Percentiles rank a stretch among this genome's conserved stretches.
Evolutionary conservation across 176 grass and related monocot genomes (phyloP).

Genomic region (Cenchrus americanus): DNA sequence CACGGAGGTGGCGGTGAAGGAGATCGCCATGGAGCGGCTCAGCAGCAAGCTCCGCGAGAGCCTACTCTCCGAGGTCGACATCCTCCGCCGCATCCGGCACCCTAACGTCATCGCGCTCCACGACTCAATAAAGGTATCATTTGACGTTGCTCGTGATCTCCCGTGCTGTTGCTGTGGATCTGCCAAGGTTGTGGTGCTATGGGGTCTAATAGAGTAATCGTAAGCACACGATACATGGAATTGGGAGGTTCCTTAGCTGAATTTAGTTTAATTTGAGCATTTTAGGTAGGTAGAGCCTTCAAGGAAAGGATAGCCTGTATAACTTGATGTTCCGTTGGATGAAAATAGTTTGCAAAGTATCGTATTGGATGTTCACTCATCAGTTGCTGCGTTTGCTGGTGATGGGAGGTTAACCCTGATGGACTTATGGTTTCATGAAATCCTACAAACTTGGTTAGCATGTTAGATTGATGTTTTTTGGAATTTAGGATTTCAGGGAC

Average conservation of each 20-base stretch:
- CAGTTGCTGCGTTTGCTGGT: neutral
- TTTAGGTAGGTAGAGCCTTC: neutral
- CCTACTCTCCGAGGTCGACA: slow-evolving; percentile 90
- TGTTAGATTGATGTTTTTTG: slow-evolving; percentile 22
- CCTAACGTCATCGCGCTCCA: slow-evolving; percentile 87
- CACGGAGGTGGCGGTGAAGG: slow-evolving; percentile 89
- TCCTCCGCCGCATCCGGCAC: slow-evolving; percentile 77
- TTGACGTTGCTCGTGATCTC: neutral
- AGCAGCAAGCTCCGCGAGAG: slow-evolving; percentile 87
- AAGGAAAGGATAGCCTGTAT: neutral
- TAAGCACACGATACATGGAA: neutral
- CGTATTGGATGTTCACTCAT: neutral
- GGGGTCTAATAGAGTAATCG: neutral
- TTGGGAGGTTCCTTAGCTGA: slow-evolving; percentile 3
- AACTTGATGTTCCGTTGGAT: neutral
- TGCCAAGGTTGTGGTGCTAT: slow-evolving; percentile 9
- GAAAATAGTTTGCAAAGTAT: neutral
- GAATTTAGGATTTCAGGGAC: slow-evolving; percentile 1
- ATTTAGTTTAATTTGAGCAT: slow-evolving; percentile 15
- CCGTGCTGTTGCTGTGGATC: slow-evolving; percentile 22
- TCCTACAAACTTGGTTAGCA: neutral
- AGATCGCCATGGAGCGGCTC: slow-evolving; percentile 81
- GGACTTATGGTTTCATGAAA: neutral
- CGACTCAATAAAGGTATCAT: slow-evolving; percentile 67
- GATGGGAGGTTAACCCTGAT: neutral